A percentile compares a stretch with the other conserved stretches of the same genome.
Evolutionary conservation across 2,329 filamentous ascomycete genomes (phyloP).

Genomic region (Aspergillus terreus): DNA sequence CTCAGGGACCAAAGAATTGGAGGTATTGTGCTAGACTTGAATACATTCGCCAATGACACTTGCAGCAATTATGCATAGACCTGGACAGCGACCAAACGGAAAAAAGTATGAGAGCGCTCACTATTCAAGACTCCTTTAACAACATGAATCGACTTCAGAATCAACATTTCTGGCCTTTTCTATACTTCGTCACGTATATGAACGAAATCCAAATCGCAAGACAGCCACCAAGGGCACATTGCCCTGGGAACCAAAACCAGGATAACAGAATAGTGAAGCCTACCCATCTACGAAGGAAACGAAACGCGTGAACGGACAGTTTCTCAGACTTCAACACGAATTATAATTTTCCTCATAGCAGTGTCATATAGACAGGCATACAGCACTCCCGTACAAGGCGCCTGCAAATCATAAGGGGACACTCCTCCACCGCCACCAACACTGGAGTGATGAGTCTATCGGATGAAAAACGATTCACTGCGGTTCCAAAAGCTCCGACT

Average conservation of each 20-base stretch:
- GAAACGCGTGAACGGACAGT: slow-evolving; percentile 3
- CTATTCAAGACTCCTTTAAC: background rate
- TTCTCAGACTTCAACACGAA: background rate
- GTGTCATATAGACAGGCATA: background rate
- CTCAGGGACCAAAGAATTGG: too few relatives aligned
- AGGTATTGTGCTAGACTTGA: too few relatives aligned
- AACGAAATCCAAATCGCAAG: background rate
- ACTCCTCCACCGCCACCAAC: background rate
- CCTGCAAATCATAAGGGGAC: slow-evolving; percentile 6
- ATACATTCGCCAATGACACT: background rate
- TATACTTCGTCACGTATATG: background rate
- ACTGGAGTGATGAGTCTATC: slow-evolving; percentile 34
- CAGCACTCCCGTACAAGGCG: slow-evolving; percentile 6
- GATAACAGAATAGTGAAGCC: background rate
- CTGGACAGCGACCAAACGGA: too few relatives aligned
- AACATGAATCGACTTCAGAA: background rate
- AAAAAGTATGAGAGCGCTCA: background rate
- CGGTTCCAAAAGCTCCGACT: slow-evolving; percentile 56
- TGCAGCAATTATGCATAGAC: background rate
- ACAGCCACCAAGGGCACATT: background rate
- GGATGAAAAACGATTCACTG: slow-evolving; percentile 63
- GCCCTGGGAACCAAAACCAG: background rate
- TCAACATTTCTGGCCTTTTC: background rate
- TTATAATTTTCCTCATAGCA: background rate
- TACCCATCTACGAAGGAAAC: slow-evolving; percentile 2